A percentile compares a stretch with the other conserved stretches of the same genome.
Evolutionary conservation across 1,284 basidiomycete genomes (phyloP).

Genomic region (Ceratobasidium sp.): DNA sequence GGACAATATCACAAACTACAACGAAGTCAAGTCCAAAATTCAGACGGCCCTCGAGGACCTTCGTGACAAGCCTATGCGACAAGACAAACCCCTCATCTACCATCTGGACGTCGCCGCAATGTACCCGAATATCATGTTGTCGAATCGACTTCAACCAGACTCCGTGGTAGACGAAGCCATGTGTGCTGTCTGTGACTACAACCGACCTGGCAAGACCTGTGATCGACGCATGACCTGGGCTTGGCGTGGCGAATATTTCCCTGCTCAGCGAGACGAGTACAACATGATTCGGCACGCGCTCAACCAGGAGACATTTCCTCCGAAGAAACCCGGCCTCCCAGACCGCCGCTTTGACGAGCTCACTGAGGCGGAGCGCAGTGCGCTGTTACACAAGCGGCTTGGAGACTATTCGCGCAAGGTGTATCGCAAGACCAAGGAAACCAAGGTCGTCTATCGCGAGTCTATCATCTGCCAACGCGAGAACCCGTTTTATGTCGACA

Average conservation of each 20-base stretch:
- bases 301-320: slow-evolving; percentile 92
- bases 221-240: slow-evolving; percentile 97
- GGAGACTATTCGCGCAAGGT: slow-evolving; percentile 99
- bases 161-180: slow-evolving; percentile 96
- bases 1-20: slow-evolving; percentile 92
- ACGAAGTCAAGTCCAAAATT: slow-evolving; percentile 87
- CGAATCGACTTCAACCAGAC: slow-evolving; percentile 97
- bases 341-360: slow-evolving; percentile 87
- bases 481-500: slow-evolving; percentile 99
- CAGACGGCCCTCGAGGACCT: slow-evolving; percentile 81
- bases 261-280: slow-evolving; percentile 95
- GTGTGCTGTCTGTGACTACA: slow-evolving; percentile 98
- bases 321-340: slow-evolving; percentile 74
- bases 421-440: slow-evolving; percentile 99
- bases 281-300: slow-evolving; percentile 99
- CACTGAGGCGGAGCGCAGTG: slow-evolving; percentile 85
- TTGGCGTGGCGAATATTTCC: slow-evolving; percentile 99
- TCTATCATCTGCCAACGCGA: slow-evolving; percentile 98
- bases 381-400: slow-evolving; percentile 92
- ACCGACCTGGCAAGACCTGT: slow-evolving; percentile 93
- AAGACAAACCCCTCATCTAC: slow-evolving; percentile 95
- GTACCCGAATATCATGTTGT: slow-evolving; percentile 99
- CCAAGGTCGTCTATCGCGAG: slow-evolving; percentile 91
- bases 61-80: slow-evolving; percentile 88
- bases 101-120: slow-evolving; percentile 99